A percentile compares a stretch with the other conserved stretches of the same genome.
Conservation (phyloP, 2,329 filamentous ascomycete species). For the Atkinsonella hypoxylon region DNA sequence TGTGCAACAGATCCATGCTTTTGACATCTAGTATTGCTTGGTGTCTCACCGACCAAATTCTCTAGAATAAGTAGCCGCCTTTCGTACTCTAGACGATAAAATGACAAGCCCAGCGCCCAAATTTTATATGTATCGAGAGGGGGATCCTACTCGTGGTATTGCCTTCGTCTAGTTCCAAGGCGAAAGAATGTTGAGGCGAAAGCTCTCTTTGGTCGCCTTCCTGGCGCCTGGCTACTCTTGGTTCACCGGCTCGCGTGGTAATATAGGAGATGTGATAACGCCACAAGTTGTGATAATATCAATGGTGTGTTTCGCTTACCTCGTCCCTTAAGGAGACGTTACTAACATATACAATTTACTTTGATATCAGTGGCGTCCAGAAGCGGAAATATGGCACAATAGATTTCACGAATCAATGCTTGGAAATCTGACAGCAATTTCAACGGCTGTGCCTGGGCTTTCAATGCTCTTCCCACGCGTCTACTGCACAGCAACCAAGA, state of each 20-base stretch:
- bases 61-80: background rate
- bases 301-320: conserved; percentile 35
- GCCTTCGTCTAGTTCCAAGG: background rate
- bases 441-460: conserved; percentile 48
- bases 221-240: background rate
- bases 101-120: background rate
- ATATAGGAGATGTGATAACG: background rate
- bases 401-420: conserved; percentile 32
- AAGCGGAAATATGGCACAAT: conserved; percentile 49
- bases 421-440: conserved; percentile 43
- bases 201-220: background rate
- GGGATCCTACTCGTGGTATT: background rate
- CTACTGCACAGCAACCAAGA: conserved; percentile 48
- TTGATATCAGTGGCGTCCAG: conserved; percentile 43
- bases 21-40: background rate
- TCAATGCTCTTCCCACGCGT: conserved; percentile 53
- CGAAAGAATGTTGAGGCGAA: background rate
- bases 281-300: conserved; percentile 33
- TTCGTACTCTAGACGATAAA: background rate
- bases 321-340: conserved; percentile 4
- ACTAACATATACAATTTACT: background rate
- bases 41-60: background rate
- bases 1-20: background rate
- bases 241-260: background rate
- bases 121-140: background rate